Percentiles rank a stretch among this genome's conserved stretches.
phyloP scores from a whole-genome alignment of 2,329 filamentous ascomycete genomes.

The Claviceps humidiphila region DNA sequence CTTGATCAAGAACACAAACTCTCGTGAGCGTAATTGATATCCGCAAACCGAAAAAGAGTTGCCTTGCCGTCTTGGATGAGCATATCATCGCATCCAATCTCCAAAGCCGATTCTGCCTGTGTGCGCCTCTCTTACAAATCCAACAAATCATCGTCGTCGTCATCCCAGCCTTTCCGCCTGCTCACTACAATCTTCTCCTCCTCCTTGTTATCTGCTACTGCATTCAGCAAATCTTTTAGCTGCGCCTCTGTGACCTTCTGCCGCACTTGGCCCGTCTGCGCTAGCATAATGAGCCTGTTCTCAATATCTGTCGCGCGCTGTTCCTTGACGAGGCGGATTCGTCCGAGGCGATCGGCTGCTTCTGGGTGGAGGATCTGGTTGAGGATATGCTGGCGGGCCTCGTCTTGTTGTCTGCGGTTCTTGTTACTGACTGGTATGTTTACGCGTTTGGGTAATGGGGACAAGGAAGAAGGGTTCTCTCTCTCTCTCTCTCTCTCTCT shows the following conservation, averaged over 20 bases:
- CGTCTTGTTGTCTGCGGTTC: constrained; percentile 36
- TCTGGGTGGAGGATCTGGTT: constrained; percentile 89
- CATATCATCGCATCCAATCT: too few relatives aligned
- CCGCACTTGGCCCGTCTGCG: constrained; percentile 73
- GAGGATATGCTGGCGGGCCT: constrained; percentile 66
- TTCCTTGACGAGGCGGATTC: constrained; percentile 92
- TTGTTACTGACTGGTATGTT: too few relatives aligned
- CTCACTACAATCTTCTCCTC: constrained; percentile 80
- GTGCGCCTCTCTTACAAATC: constrained; percentile 32
- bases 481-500: too few relatives aligned
- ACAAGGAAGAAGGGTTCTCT: too few relatives aligned
- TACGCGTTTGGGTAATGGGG: too few relatives aligned
- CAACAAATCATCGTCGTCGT: constrained; percentile 67
- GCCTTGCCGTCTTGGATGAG: constrained; percentile 1
- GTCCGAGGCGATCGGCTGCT: constrained; percentile 81
- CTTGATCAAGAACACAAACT: too few relatives aligned
- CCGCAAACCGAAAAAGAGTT: not conserved
- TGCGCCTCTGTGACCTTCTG: constrained; percentile 84
- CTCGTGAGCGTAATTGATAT: too few relatives aligned
- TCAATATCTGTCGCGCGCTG: constrained; percentile 82
- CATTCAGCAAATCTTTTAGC: constrained; percentile 79
- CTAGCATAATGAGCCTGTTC: constrained; percentile 84
- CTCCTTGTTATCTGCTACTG: constrained; percentile 66
- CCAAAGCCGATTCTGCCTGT: too few relatives aligned
- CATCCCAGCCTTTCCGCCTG: constrained; percentile 71